Evolutionary conservation across 192 early-diverging fungal genomes (phyloP).

Genomic region (Geranomyces variabilis): DNA sequence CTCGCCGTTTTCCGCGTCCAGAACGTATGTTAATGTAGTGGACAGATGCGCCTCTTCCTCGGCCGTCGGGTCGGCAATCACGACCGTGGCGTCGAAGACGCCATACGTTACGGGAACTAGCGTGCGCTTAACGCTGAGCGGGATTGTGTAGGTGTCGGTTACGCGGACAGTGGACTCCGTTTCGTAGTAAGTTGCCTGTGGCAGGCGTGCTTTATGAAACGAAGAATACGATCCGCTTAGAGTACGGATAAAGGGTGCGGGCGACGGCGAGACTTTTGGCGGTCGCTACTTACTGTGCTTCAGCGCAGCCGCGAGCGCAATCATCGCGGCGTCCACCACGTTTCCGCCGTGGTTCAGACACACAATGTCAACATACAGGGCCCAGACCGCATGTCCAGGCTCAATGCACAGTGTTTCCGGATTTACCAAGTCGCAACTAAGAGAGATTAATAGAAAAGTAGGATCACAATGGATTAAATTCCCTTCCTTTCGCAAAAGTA

Average conservation of each 20-base stretch:
- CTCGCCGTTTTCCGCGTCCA: slow-evolving; percentile 56
- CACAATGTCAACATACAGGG: slow-evolving; percentile 84
- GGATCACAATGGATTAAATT: not conserved
- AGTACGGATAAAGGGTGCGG: not conserved
- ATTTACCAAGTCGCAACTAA: slow-evolving; percentile 62
- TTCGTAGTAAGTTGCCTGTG: slow-evolving; percentile 64
- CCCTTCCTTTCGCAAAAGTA: too few relatives aligned
- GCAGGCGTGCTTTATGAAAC: slow-evolving; percentile 65
- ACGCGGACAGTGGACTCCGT: slow-evolving; percentile 67
- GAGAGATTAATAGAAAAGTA: too few relatives aligned
- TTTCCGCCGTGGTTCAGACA: slow-evolving; percentile 92
- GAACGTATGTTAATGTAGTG: slow-evolving; percentile 57
- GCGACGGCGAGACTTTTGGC: not conserved
- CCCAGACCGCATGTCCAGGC: slow-evolving; percentile 80
- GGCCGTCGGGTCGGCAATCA: slow-evolving; percentile 71
- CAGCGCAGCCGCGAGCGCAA: slow-evolving; percentile 80
- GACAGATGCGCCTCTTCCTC: slow-evolving; percentile 67
- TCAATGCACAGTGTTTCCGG: slow-evolving; percentile 79
- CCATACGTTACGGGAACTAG: slow-evolving; percentile 68
- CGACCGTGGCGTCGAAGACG: slow-evolving; percentile 55
- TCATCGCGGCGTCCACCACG: slow-evolving; percentile 81
- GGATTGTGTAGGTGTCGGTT: slow-evolving; percentile 48
- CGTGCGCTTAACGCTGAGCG: slow-evolving; percentile 52
- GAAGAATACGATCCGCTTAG: not conserved
- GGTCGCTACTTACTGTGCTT: slow-evolving; percentile 54